phyloP scores from a whole-genome alignment of 2,329 filamentous ascomycete species.

The Diaporthe velutina region DNA sequence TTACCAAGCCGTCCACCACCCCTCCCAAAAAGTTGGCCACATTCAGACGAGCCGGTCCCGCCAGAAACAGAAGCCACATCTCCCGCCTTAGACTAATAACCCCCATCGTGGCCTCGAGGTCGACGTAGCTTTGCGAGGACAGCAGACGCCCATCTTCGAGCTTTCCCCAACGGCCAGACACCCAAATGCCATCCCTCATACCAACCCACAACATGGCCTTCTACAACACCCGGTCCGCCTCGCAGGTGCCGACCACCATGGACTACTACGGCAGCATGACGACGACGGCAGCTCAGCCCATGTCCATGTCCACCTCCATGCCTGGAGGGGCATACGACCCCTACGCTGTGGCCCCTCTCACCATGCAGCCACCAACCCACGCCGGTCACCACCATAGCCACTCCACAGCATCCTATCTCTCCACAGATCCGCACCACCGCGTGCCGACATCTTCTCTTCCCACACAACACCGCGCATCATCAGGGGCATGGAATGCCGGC shows the following conservation, averaged over 20 bases:
- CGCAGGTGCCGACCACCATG: conserved; percentile 41
- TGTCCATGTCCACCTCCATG: conserved; percentile 44
- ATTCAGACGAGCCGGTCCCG: conserved; percentile 35
- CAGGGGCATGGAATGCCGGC: conserved; percentile 77
- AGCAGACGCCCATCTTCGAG: conserved; percentile 43
- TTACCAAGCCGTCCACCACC: conserved; percentile 11
- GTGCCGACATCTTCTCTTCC: conserved; percentile 49
- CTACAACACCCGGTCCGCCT: conserved; percentile 44
- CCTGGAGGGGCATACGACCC: conserved; percentile 48
- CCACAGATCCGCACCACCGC: conserved; percentile 53
- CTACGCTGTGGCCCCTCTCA: conserved; percentile 50
- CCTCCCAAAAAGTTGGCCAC: conserved; percentile 13
- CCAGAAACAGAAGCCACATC: conserved; percentile 20
- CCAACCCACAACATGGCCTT: conserved; percentile 48
- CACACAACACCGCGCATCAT: conserved; percentile 66
- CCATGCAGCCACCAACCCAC: conserved; percentile 45
- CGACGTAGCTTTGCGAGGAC: not conserved
- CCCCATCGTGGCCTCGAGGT: not conserved
- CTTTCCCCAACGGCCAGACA: conserved; percentile 43
- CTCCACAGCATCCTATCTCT: conserved; percentile 52
- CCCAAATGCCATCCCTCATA: conserved; percentile 43
- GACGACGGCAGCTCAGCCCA: conserved; percentile 42
- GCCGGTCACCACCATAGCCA: conserved; percentile 42
- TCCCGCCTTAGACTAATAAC: conserved; percentile 19
- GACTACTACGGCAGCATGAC: conserved; percentile 50